Evolutionary conservation across 306 rosid genomes (phyloP).

Genomic region (Chamaecrista fasciculata): DNA sequence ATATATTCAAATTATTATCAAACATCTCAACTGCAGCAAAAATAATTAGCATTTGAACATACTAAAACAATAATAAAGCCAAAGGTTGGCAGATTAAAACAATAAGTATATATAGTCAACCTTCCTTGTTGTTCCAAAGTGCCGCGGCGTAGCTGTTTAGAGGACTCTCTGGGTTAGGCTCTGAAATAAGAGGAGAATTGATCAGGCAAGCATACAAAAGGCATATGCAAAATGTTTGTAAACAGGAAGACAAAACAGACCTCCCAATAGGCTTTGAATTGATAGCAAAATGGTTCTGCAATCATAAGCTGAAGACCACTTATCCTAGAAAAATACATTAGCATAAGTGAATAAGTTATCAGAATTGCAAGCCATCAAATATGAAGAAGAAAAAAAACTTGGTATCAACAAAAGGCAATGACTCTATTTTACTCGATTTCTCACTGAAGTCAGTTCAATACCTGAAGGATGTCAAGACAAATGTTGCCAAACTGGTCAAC

Average conservation of each 20-base stretch:
- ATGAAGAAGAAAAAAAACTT: constrained; percentile 8
- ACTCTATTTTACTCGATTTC: not conserved
- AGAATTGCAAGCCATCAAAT: not conserved
- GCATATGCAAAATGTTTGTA: constrained; percentile 20
- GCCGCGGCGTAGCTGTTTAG: constrained; percentile 91
- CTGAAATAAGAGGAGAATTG: constrained; percentile 46
- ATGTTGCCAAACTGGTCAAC: constrained; percentile 96
- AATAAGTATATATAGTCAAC: constrained; percentile 31
- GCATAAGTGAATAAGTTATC: constrained; percentile 7
- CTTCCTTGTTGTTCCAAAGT: constrained; percentile 84
- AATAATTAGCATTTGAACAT: not conserved
- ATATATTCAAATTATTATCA: not conserved
- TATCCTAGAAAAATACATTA: constrained; percentile 54
- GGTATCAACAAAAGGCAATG: not conserved
- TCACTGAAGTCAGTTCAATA: constrained; percentile 28
- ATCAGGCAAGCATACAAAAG: constrained; percentile 33
- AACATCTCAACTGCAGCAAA: not conserved
- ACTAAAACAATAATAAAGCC: not conserved
- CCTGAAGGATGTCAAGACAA: constrained; percentile 98
- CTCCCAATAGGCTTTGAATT: constrained; percentile 91
- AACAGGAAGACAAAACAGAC: constrained; percentile 41
- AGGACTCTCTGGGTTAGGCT: constrained; percentile 95
- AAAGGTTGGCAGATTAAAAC: not conserved
- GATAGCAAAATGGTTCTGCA: constrained; percentile 95
- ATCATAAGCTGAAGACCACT: constrained; percentile 99